phyloP scores from a whole-genome alignment of 2,329 filamentous ascomycete genomes.

The Neoascochyta sp. region DNA sequence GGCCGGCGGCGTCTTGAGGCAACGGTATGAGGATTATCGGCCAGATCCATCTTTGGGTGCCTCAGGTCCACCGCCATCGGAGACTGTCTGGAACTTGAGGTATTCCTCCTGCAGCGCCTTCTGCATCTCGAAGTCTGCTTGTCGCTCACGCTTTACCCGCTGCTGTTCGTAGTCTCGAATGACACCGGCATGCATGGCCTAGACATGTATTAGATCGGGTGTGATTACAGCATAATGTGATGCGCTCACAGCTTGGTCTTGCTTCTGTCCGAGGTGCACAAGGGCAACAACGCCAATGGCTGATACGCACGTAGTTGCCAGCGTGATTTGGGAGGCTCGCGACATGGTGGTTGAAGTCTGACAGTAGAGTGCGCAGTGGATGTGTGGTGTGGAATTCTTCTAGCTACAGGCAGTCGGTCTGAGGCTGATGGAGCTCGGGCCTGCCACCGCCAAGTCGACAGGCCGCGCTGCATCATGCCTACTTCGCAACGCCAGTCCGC shows the following conservation, averaged over 20 bases:
- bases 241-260: constrained; percentile 69
- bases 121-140: constrained; percentile 94
- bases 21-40: too few species aligned
- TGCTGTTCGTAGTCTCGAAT: constrained; percentile 94
- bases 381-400: too few species aligned
- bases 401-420: constrained; percentile 14
- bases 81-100: constrained; percentile 78
- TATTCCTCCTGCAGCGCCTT: constrained; percentile 81
- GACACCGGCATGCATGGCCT: constrained; percentile 96
- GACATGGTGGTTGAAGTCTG: constrained; percentile 63
- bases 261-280: constrained; percentile 84
- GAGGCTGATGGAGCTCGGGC: constrained; percentile 30
- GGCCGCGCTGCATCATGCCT: constrained; percentile 25
- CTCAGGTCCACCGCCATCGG: constrained; percentile 33
- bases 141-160: constrained; percentile 81
- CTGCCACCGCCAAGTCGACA: constrained; percentile 10
- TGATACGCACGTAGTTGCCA: constrained; percentile 71
- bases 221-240: constrained; percentile 11
- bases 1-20: too few species aligned
- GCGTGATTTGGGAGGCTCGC: constrained; percentile 79
- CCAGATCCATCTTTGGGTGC: constrained; percentile 17
- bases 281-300: constrained; percentile 73
- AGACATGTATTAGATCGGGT: constrained; percentile 9
- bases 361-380: too few species aligned
- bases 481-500: constrained; percentile 16